Conservation (phyloP, 208 protist genomes). For the Strigomonas culicis region DNA sequence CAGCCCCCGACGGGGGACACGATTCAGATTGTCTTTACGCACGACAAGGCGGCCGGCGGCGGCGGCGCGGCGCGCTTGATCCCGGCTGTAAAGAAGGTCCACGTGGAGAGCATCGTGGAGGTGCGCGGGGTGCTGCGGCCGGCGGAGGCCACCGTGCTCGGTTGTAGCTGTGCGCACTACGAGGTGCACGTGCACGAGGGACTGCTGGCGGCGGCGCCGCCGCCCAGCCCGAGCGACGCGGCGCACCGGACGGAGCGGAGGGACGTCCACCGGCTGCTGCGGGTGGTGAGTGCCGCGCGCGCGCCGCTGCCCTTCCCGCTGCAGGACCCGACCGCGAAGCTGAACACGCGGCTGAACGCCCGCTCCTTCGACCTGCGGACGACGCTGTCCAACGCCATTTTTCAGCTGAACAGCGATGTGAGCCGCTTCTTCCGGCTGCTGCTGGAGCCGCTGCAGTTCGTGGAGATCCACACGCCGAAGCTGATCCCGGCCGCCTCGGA, state of each 20-base stretch:
- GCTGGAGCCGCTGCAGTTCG: conserved; percentile 86
- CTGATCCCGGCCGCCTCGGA: conserved; percentile 95
- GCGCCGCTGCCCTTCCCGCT: conserved; percentile 85
- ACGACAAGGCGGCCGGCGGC: not conserved
- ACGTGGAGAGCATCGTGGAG: conserved; percentile 70
- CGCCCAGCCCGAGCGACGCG: no score
- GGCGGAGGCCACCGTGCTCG: conserved; percentile 32
- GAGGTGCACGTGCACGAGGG: conserved; percentile 60
- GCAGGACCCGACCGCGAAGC: conserved; percentile 70
- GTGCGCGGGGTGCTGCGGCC: conserved; percentile 41
- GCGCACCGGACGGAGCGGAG: not conserved
- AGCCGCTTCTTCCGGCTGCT: conserved; percentile 84
- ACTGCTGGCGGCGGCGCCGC: conserved; percentile 9
- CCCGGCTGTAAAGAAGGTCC: conserved; percentile 22
- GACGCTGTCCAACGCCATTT: conserved; percentile 88
- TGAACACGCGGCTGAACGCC: conserved; percentile 95
- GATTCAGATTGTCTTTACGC: not conserved
- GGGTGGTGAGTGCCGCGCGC: conserved; percentile 17
- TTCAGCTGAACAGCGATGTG: conserved; percentile 89
- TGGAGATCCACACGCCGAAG: conserved; percentile 99
- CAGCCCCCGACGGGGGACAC: conserved; percentile 1
- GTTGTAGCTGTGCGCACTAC: conserved; percentile 37
- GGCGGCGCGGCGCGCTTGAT: not conserved
- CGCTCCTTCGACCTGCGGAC: conserved; percentile 96
- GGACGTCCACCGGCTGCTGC: not conserved